Evolutionary conservation across 2,329 filamentous ascomycete genomes (phyloP).

Genomic region (Lachnellula willkommii): DNA sequence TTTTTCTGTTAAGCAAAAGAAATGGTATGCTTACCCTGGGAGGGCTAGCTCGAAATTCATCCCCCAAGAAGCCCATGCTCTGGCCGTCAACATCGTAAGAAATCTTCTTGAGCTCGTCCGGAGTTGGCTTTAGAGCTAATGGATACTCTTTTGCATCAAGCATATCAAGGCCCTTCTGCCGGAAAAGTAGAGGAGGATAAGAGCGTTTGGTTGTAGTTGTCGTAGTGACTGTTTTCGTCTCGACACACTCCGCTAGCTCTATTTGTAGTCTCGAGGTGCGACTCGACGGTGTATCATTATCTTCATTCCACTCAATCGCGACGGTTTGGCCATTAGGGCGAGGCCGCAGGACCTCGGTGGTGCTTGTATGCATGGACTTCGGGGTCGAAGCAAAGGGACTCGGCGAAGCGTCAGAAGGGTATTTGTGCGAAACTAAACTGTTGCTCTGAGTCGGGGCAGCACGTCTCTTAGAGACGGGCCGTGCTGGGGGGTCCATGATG

Average conservation of each 20-base stretch:
- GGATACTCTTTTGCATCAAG: constrained; percentile 89
- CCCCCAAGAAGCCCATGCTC: constrained; percentile 8
- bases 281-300: constrained; percentile 19
- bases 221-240: constrained; percentile 74
- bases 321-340: constrained; percentile 23
- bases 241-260: constrained; percentile 59
- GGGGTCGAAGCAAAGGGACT: constrained; percentile 24
- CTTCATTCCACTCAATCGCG: constrained; percentile 27
- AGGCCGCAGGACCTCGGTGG: constrained; percentile 18
- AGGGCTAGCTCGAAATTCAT: neutral
- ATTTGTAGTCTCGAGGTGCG: constrained; percentile 35
- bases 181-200: constrained; percentile 80
- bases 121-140: constrained; percentile 75
- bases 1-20: constrained; percentile 1
- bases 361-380: constrained; percentile 16
- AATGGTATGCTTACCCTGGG: neutral
- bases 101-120: constrained; percentile 70
- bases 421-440: constrained; percentile 13
- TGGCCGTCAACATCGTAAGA: constrained; percentile 64
- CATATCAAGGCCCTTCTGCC: constrained; percentile 56
- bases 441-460: constrained; percentile 13
- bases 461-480: constrained; percentile 19
- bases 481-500: constrained; percentile 26
- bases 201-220: constrained; percentile 82
- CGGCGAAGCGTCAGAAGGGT: constrained; percentile 22